Conservation (phyloP, 805 yeast species). For the Maudiozyma bulderi region DNA sequence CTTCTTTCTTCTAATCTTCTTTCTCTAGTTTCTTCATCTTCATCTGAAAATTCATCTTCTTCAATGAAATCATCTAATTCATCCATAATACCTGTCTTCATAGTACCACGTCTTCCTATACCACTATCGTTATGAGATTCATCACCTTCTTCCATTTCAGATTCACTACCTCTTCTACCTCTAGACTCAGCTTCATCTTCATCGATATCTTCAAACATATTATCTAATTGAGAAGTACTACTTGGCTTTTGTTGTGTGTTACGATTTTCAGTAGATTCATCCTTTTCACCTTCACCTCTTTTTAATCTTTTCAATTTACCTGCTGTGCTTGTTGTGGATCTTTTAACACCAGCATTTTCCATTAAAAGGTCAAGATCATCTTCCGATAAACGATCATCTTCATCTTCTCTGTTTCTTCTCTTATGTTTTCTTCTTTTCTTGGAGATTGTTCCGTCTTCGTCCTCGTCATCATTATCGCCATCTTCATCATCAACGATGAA, state of each 20-base stretch:
- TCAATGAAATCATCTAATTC: constrained; percentile 96
- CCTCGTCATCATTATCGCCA: constrained; percentile 52
- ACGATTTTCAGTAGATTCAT: constrained; percentile 25
- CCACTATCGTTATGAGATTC: constrained; percentile 14
- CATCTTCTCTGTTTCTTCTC: constrained; percentile 34
- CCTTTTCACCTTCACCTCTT: constrained; percentile 47
- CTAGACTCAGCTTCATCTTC: constrained; percentile 15
- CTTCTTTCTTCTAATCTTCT: constrained; percentile 29
- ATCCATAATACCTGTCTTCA: constrained; percentile 41
- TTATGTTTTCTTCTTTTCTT: constrained; percentile 32
- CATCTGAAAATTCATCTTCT: constrained; percentile 92
- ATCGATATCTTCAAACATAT: constrained; percentile 35
- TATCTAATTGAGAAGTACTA: constrained; percentile 27
- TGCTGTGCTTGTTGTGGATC: constrained; percentile 32
- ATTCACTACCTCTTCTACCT: constrained; percentile 14
- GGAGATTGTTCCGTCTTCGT: constrained; percentile 30
- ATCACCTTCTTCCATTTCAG: constrained; percentile 5
- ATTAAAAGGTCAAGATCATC: constrained; percentile 87
- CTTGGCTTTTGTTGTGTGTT: constrained; percentile 10
- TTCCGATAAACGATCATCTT: constrained; percentile 71
- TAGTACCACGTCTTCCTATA: constrained; percentile 16
- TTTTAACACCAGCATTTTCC: constrained; percentile 79
- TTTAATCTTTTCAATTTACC: constrained; percentile 68
- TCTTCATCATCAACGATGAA: constrained; percentile 74
- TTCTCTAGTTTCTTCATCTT: constrained; percentile 44